phyloP scores from a whole-genome alignment of 2,329 filamentous ascomycete genomes.

The Penicillium palitans region DNA sequence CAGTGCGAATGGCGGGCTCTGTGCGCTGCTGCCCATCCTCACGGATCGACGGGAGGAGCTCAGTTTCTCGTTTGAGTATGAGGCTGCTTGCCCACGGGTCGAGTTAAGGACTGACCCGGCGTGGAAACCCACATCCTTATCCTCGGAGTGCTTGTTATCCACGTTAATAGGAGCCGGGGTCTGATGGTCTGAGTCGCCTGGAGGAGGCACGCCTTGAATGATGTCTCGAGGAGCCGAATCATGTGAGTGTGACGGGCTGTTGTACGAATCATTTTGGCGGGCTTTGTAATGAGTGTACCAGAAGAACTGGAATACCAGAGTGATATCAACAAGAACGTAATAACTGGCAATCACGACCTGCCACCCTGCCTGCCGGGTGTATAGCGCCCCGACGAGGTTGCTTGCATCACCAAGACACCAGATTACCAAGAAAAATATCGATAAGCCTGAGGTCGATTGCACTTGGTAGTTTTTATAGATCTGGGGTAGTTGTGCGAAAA shows the following conservation, averaged over 20 bases:
- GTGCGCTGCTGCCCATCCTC: constrained; percentile 28
- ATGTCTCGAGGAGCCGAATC: constrained; percentile 32
- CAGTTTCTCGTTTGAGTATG: constrained; percentile 40
- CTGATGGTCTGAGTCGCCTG: constrained; percentile 30
- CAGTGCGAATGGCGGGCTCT: constrained; percentile 36
- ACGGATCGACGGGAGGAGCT: constrained; percentile 31
- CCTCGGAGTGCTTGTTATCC: constrained; percentile 26
- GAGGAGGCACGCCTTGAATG: constrained; percentile 41
- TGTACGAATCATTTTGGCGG: constrained; percentile 44
- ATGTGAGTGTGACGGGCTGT: constrained; percentile 28
- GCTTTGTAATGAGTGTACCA: constrained; percentile 63
- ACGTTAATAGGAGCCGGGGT: constrained; percentile 22
- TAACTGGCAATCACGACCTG: constrained; percentile 66
- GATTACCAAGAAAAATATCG: constrained; percentile 64
- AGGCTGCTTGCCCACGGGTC: constrained; percentile 24
- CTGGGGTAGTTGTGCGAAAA: constrained; percentile 68
- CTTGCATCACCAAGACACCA: constrained; percentile 66
- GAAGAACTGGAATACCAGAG: constrained; percentile 63
- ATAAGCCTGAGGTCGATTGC: constrained; percentile 64
- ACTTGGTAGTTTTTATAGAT: constrained; percentile 68
- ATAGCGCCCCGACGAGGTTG: constrained; percentile 63
- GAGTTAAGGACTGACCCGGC: constrained; percentile 26
- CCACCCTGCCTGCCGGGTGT: constrained; percentile 65
- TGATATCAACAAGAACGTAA: constrained; percentile 65
- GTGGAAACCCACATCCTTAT: constrained; percentile 31